Conservation (phyloP, 2,329 filamentous ascomycete genomes). For the Colletotrichum lentis region DNA sequence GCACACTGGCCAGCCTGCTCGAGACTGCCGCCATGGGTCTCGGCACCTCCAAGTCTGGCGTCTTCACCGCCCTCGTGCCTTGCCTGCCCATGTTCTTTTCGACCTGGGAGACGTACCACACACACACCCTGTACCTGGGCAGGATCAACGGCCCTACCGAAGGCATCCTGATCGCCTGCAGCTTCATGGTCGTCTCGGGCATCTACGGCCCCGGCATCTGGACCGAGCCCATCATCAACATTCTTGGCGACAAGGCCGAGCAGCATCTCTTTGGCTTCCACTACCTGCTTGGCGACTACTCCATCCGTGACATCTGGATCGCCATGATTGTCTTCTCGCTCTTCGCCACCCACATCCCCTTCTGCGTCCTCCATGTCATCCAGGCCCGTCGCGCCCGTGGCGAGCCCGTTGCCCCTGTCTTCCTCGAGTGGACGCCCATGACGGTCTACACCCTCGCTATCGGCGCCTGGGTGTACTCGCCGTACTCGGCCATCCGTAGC, state of each 20-base stretch:
- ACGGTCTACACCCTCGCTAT: conserved; percentile 78
- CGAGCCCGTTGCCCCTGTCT: conserved; percentile 80
- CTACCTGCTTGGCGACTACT: conserved; percentile 71
- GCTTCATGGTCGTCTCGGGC: conserved; percentile 86
- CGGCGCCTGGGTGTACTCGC: conserved; percentile 87
- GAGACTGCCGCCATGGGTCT: conserved; percentile 94
- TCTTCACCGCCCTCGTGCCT: conserved; percentile 90
- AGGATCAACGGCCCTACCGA: conserved; percentile 98
- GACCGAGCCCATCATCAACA: conserved; percentile 75
- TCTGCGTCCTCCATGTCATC: conserved; percentile 87
- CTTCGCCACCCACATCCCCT: conserved; percentile 79
- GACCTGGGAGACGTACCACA: conserved; percentile 99
- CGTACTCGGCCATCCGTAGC: conserved; percentile 79
- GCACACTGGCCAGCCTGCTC: conserved; percentile 88
- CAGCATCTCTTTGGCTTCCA: conserved; percentile 61
- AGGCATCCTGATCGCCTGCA: conserved; percentile 86
- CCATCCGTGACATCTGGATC: conserved; percentile 90
- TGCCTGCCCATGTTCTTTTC: conserved; percentile 99
- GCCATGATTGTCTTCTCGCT: conserved; percentile 72
- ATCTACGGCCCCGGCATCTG: conserved; percentile 89
- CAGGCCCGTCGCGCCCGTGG: conserved; percentile 75
- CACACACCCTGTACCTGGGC: conserved; percentile 94
- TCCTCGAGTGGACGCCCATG: conserved; percentile 95
- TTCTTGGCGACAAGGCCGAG: conserved; percentile 67
- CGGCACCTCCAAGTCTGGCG: conserved; percentile 82